Evolutionary conservation across 2,329 filamentous ascomycete species (phyloP), one percentile per base, ranked within the genome.

Genomic region (Arthroderma sp.): DNA sequence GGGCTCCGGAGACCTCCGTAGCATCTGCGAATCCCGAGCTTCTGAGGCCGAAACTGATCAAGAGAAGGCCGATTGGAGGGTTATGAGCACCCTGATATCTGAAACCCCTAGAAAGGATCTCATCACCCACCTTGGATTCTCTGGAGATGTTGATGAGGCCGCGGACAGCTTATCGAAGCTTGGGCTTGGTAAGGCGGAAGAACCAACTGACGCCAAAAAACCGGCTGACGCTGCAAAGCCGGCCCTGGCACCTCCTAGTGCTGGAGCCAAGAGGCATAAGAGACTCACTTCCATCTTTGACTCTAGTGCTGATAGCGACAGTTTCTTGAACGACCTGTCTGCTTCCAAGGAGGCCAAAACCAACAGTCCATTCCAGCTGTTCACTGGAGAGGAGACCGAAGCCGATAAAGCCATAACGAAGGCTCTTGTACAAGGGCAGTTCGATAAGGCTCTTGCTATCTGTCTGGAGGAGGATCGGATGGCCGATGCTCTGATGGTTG

Each of bases 401-500:
- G 83, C 90, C 2, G 93, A 98, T 66, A 88, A 88, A 72, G 79
- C 82, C 58, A 91, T 98, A 62, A 97, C 93, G 2, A 85, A 83
- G 65, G 87, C 91, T 33, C 74, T 98, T 59, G 87, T 97, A 76
- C 79, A 97, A 8, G 93, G 93, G 6, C 82, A 94, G 62, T 98
- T 98, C 66, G 84, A 91, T 58, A 87, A 87, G 68, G 93, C 93
- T 17, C 85, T 95, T 58, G 87, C 94, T 58, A 82, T 95, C 55
- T 95, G 90, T 65, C 75, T 98, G 15, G 84, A 88, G 66, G 89
- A 96, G 71, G 84, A 94, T 63, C 84, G 91, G 56, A 84, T 97
- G 69, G 93, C 93, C 0, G 93, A 98, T 74, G 93, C 93, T 39
- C 95, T 98, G 73, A 89, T 98, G 77, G 91, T 98, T 68, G 93